Evolutionary conservation across 1,139 yeast genomes (phyloP).

Genomic region (Geotrichum armillariae): DNA sequence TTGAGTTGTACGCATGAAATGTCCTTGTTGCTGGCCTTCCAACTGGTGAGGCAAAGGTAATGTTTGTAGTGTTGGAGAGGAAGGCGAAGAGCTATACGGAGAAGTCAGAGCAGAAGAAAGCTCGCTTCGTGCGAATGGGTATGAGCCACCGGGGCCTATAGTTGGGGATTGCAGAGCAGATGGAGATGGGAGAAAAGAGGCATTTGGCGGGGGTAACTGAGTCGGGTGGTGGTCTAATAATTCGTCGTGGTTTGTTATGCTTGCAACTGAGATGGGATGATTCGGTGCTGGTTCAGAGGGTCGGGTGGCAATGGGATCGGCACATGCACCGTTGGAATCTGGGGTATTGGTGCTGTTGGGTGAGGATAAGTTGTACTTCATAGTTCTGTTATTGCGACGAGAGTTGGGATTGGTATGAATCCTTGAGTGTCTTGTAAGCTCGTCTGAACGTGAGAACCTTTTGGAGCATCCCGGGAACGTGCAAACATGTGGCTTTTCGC

Average conservation of each 20-base stretch:
- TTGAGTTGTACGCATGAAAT: slow-evolving; percentile 15
- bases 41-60: slow-evolving; percentile 5
- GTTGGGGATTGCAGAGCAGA: slow-evolving; percentile 7
- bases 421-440: slow-evolving; percentile 83
- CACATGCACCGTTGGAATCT: not conserved
- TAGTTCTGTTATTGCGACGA: slow-evolving; percentile 48
- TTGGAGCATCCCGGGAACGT: slow-evolving; percentile 84
- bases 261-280: slow-evolving; percentile 6
- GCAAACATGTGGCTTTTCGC: slow-evolving; percentile 92
- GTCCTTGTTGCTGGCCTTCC: slow-evolving; percentile 15
- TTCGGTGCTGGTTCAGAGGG: not conserved
- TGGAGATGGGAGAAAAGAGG: slow-evolving; percentile 2
- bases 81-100: slow-evolving; percentile 27
- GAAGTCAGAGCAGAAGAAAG: slow-evolving; percentile 24
- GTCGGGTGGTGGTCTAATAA: not conserved
- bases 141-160: slow-evolving; percentile 1
- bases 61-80: slow-evolving; percentile 26
- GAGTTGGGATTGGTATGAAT: slow-evolving; percentile 81
- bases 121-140: slow-evolving; percentile 20
- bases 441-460: slow-evolving; percentile 85
- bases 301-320: too few relatives aligned
- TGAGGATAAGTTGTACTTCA: slow-evolving; percentile 33
- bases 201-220: not conserved
- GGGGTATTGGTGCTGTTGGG: slow-evolving; percentile 20
- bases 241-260: slow-evolving; percentile 12